Base-by-base conservation (phyloP, 495 filamentous ascomycete genomes). In the Podospora didyma region DNA sequence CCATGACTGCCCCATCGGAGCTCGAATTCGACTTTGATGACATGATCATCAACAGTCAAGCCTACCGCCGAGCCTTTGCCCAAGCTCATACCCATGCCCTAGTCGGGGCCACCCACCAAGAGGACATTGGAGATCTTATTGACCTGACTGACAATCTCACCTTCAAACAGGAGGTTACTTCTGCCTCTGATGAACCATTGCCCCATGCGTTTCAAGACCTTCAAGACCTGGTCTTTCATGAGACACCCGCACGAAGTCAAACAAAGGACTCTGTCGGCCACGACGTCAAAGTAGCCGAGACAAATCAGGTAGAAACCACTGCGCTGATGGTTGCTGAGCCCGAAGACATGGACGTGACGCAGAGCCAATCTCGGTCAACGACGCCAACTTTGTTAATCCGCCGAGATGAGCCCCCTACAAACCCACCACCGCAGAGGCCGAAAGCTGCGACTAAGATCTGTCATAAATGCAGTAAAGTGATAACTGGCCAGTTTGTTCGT, bases 11-110 rank as follows among this genome's bases (percentile, higher is more conserved):
- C 35, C 51, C 51, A 5, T 54, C 51, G 16, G 51, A 54, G 3
- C 19, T 54, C 19, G 39, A 54, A 14, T 54, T 54, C 19, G 39
- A 31, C 19, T 54, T 54, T 41, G 51, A 54, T 31, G 51, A 54
- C 39, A 10, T 31, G 16, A 37, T 46, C 14, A 24, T 54, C 41
- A 54, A 44, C 23, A 46, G 37, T 20, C 35, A 26, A 6, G 51
- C 23, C 2, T 45, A 54, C 24, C 35, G 51, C 6, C 7, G 39
- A 39, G 20, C 21, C 5, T 24, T 46, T n/a, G 51, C 51, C 22
- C 37, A 45, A 17, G 51, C 51, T 31, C 51, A 54, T 2, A 20
- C 39, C 19, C 14, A 19, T 2, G 46, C 37, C 9, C 3, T 9
- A 31, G 26, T 9, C 3, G 16, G 2, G 11, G 17, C 47, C 3